Percentiles rank a stretch among this genome's conserved stretches.
Conservation (phyloP, 495 filamentous ascomycete genomes). For the Polyplosphaeria fusca region DNA sequence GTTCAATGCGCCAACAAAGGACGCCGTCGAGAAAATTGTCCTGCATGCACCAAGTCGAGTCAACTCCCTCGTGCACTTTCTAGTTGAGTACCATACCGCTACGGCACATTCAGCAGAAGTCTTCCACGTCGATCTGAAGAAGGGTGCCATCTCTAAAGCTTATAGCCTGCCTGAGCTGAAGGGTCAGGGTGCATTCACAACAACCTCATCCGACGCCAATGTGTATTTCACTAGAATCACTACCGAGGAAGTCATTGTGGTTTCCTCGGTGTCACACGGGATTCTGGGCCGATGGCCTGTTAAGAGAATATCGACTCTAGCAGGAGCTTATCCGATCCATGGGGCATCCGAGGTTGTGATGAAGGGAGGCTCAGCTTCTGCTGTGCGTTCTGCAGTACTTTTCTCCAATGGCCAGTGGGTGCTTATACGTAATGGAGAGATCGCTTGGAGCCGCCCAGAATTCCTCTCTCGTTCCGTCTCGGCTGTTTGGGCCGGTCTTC, state of each 20-base stretch:
- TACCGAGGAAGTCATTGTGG: constrained; percentile 63
- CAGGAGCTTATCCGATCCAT: constrained; percentile 50
- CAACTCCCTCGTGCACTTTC: constrained; percentile 71
- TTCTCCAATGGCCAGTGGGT: constrained; percentile 72
- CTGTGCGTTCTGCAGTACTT: constrained; percentile 72
- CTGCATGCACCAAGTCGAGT: constrained; percentile 70
- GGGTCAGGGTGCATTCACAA: constrained; percentile 72
- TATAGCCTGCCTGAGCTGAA: constrained; percentile 69
- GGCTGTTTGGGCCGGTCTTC: constrained; percentile 70
- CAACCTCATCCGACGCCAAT: constrained; percentile 71
- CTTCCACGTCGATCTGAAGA: constrained; percentile 72
- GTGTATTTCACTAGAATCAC: constrained; percentile 85
- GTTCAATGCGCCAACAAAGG: constrained; percentile 51
- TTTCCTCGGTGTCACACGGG: constrained; percentile 73
- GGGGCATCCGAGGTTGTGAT: constrained; percentile 80
- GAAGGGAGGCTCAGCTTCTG: constrained; percentile 59
- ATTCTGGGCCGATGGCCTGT: constrained; percentile 70
- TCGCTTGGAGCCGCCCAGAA: constrained; percentile 78
- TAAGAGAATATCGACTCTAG: constrained; percentile 14
- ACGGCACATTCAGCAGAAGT: constrained; percentile 77
- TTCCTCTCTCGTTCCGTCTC: constrained; percentile 70
- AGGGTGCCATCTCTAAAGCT: constrained; percentile 62
- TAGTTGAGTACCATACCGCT: constrained; percentile 75
- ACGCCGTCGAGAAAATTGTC: constrained; percentile 62
- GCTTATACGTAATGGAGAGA: constrained; percentile 75